A percentile compares a stretch with the other conserved stretches of the same genome.
Evolutionary conservation across 345 rosid genomes (phyloP).

Genomic region (Euphorbia pulcherrima): DNA sequence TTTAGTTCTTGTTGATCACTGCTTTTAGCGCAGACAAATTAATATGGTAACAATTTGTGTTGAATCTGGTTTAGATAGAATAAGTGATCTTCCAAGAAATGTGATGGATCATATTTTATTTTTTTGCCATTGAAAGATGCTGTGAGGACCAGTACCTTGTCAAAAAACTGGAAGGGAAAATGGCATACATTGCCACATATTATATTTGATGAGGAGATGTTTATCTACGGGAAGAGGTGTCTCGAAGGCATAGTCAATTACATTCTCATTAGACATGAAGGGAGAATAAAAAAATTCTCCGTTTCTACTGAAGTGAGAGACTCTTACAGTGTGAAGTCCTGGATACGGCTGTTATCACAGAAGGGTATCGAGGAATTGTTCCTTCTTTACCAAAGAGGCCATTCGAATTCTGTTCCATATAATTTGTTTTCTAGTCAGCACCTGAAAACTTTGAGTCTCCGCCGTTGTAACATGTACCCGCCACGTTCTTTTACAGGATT

Average conservation of each 20-base stretch:
- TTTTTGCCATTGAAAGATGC: slow-evolving; percentile 12
- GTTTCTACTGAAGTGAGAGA: slow-evolving; percentile 7
- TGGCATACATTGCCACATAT: slow-evolving; percentile 8
- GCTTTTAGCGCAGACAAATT: background rate
- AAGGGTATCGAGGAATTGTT: slow-evolving; percentile 8
- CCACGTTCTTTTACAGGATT: slow-evolving; percentile 9
- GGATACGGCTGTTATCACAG: slow-evolving; percentile 5
- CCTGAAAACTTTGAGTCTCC: slow-evolving; percentile 12
- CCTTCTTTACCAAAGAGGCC: background rate
- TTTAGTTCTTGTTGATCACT: background rate
- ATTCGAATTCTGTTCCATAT: slow-evolving; percentile 2
- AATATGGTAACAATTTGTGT: background rate
- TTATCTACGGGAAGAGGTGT: background rate
- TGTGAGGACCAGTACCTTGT: slow-evolving; percentile 13
- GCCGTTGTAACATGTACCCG: background rate
- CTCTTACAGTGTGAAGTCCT: background rate
- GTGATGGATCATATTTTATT: slow-evolving; percentile 8
- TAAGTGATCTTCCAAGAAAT: slow-evolving; percentile 10
- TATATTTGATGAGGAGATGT: slow-evolving; percentile 7
- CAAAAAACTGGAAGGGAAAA: slow-evolving; percentile 12
- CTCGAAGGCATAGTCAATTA: slow-evolving; percentile 13
- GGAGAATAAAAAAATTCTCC: slow-evolving; percentile 7
- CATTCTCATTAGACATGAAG: slow-evolving; percentile 11
- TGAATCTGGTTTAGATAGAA: slow-evolving; percentile 4
- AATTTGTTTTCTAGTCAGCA: slow-evolving; percentile 6